phyloP scores from a whole-genome alignment of 352 stramenopile species.

The Elongisporangium prolatum region DNA sequence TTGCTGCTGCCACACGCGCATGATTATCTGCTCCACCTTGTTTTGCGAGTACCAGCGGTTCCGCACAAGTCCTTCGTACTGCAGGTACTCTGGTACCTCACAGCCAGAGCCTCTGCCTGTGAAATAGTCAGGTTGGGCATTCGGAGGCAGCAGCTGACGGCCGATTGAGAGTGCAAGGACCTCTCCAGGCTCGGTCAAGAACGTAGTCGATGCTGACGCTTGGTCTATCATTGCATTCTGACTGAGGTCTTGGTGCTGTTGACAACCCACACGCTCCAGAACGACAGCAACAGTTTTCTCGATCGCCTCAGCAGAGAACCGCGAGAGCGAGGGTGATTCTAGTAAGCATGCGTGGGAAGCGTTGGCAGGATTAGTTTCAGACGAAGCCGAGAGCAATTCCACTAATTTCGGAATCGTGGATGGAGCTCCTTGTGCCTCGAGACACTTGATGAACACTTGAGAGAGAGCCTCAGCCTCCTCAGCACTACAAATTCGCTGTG shows the following conservation, averaged over 20 bases:
- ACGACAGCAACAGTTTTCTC: constrained; percentile 9
- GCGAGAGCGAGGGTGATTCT: neutral
- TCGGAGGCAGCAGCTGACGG: neutral
- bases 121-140: constrained; percentile 5
- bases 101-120: constrained; percentile 14
- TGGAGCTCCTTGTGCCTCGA: constrained; percentile 26
- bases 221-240: neutral
- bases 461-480: constrained; percentile 15
- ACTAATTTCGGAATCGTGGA: constrained; percentile 27
- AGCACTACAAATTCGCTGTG: neutral
- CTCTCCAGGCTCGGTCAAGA: constrained; percentile 55
- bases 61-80: constrained; percentile 53
- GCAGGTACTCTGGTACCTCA: constrained; percentile 50
- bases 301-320: constrained; percentile 11
- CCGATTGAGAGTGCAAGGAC: constrained; percentile 6
- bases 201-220: constrained; percentile 10
- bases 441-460: constrained; percentile 24
- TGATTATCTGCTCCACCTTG: constrained; percentile 44
- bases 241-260: constrained; percentile 10
- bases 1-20: constrained; percentile 54
- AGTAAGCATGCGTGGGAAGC: neutral
- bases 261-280: constrained; percentile 17
- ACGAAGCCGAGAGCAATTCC: constrained; percentile 5
- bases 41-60: constrained; percentile 41
- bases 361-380: neutral